Conservation (phyloP, 768 basidiomycete species). For the Leucogyrophana mollusca region DNA sequence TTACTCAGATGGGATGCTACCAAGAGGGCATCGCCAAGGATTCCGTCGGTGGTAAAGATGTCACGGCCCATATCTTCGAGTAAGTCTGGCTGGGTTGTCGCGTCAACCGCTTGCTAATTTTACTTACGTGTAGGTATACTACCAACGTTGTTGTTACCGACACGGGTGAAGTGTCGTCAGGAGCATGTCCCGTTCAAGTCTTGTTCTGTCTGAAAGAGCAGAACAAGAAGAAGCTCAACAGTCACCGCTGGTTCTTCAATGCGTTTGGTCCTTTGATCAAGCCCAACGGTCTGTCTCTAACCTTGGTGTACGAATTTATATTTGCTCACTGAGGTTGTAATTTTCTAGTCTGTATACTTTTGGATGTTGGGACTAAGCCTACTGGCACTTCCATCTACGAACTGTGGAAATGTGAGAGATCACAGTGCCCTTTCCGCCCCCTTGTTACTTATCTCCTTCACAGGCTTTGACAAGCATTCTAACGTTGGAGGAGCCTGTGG, state of each 20-base stretch:
- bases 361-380: constrained; percentile 96
- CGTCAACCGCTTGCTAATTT: background rate
- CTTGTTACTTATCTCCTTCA: constrained; percentile 7
- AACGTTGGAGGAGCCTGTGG: constrained; percentile 95
- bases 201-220: constrained; percentile 93
- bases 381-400: constrained; percentile 94
- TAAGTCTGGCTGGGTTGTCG: constrained; percentile 33
- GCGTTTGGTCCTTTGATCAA: constrained; percentile 86
- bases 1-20: constrained; percentile 73
- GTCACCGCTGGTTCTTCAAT: constrained; percentile 97
- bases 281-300: constrained; percentile 60
- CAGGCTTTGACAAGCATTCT: constrained; percentile 74
- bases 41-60: constrained; percentile 84
- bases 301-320: constrained; percentile 2
- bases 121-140: constrained; percentile 61
- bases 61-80: constrained; percentile 94
- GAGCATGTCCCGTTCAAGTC: constrained; percentile 80
- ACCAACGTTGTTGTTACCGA: constrained; percentile 77
- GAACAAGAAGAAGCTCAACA: constrained; percentile 97
- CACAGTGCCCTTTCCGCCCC: background rate
- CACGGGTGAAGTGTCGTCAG: constrained; percentile 72
- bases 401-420: constrained; percentile 80
- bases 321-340: background rate
- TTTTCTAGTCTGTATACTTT: constrained; percentile 75
- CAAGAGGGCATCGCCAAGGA: constrained; percentile 91